These are phyloP conservation scores for Xenosphaeropsis pyriputrescens DNA, from an alignment of 2,329 filamentous ascomycete genomes.

Conservation along the genomic window DNA sequence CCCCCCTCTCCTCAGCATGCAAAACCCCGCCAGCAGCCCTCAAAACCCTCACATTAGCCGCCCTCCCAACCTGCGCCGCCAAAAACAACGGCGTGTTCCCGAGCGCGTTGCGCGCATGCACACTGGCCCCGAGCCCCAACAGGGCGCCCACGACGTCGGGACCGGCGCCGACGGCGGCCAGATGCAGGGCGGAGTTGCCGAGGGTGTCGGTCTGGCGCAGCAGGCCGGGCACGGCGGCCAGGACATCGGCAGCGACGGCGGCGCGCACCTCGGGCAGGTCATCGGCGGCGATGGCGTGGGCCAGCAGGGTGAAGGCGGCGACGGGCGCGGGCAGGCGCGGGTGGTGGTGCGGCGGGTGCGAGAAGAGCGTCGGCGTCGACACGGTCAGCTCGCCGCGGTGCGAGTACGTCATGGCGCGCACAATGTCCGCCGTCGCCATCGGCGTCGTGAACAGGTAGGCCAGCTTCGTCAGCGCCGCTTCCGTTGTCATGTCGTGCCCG, in stretches of 20 bases:
- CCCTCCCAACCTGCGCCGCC: constrained; percentile 40
- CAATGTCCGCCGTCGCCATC: constrained; percentile 40
- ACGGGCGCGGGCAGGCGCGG: constrained; percentile 33
- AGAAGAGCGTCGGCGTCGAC: constrained; percentile 35
- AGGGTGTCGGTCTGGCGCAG: constrained; percentile 21
- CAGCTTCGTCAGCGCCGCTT: constrained; percentile 24
- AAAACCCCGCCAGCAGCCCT: constrained; percentile 44
- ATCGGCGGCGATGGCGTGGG: constrained; percentile 46
- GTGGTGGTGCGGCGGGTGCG: constrained; percentile 28
- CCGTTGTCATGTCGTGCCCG: constrained; percentile 53
- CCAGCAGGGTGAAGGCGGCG: constrained; percentile 41
- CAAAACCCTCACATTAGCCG: constrained; percentile 36
- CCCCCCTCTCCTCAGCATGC: constrained; percentile 31
- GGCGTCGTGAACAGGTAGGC: constrained; percentile 45
- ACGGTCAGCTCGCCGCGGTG: constrained; percentile 52
- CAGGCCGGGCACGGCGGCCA: constrained; percentile 15
- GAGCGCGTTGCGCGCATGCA: constrained; percentile 49
- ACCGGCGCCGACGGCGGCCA: constrained; percentile 26
- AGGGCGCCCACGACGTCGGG: constrained; percentile 41
- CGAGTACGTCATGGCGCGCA: constrained; percentile 43
- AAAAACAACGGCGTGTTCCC: constrained; percentile 53
- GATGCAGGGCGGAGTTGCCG: constrained; percentile 22
- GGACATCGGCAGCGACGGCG: constrained; percentile 4
- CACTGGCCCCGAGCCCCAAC: constrained; percentile 46
- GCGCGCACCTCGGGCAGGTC: constrained; percentile 26